Conservation (phyloP, 2,329 filamentous ascomycete species). For the Lachnellula arida region DNA sequence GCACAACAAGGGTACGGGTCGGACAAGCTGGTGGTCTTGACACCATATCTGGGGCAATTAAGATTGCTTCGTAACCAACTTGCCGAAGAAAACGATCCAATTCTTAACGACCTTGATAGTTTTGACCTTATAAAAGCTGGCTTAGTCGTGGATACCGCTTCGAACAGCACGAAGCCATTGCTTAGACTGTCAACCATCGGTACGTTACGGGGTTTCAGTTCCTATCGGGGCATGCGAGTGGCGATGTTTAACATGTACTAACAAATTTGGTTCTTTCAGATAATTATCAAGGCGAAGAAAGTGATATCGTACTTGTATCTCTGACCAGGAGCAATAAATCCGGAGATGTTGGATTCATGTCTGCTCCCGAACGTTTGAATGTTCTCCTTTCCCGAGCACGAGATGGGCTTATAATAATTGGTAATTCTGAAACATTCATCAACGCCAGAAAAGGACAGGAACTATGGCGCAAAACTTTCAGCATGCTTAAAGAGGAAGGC, state of each 20-base stretch:
- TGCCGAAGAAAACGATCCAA: slow-evolving; percentile 53
- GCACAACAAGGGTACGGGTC: slow-evolving; percentile 67
- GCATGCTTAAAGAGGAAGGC: slow-evolving; percentile 45
- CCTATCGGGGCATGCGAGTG: background rate
- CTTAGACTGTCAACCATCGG: slow-evolving; percentile 66
- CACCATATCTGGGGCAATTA: slow-evolving; percentile 68
- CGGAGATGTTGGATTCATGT: slow-evolving; percentile 68
- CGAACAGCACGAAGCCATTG: slow-evolving; percentile 45
- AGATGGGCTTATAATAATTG: slow-evolving; percentile 62
- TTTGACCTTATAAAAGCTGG: slow-evolving; percentile 59
- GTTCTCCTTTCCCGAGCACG: slow-evolving; percentile 66
- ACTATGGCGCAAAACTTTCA: slow-evolving; percentile 55
- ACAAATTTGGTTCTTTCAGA: slow-evolving; percentile 40
- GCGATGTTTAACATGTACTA: background rate
- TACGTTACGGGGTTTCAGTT: slow-evolving; percentile 34
- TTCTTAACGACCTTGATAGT: slow-evolving; percentile 65
- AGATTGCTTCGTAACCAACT: slow-evolving; percentile 51
- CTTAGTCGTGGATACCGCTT: slow-evolving; percentile 48
- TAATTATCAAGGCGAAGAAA: slow-evolving; percentile 76
- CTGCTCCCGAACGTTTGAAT: slow-evolving; percentile 60
- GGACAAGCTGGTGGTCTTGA: slow-evolving; percentile 61
- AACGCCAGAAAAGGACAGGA: slow-evolving; percentile 50
- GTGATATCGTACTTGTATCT: slow-evolving; percentile 64
- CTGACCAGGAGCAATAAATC: slow-evolving; percentile 61
- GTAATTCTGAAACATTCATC: slow-evolving; percentile 64